phyloP scores from a whole-genome alignment of 805 yeast genomes.

The Candida krabiensis region DNA sequence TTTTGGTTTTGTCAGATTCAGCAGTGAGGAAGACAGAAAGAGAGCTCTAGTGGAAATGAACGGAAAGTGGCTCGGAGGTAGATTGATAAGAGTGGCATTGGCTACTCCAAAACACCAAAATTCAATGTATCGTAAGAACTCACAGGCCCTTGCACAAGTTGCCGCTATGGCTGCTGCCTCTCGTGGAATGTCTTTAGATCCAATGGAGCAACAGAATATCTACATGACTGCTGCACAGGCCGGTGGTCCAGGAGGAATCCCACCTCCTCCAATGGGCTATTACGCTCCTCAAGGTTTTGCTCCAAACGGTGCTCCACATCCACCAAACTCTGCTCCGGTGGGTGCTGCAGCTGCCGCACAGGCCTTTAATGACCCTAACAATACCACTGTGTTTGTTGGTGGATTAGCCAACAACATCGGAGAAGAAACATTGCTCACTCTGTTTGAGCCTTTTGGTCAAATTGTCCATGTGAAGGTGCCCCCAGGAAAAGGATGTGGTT shows the following conservation, averaged over 20 bases:
- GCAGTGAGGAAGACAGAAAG: slow-evolving; percentile 66
- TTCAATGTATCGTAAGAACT: slow-evolving; percentile 17
- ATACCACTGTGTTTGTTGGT: slow-evolving; percentile 72
- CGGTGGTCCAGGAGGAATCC: slow-evolving; percentile 17
- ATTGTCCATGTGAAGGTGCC: slow-evolving; percentile 73
- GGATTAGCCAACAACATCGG: slow-evolving; percentile 65
- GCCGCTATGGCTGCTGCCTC: slow-evolving; percentile 11
- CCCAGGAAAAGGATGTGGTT: slow-evolving; percentile 78
- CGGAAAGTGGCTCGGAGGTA: slow-evolving; percentile 77
- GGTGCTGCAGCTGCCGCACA: slow-evolving; percentile 21
- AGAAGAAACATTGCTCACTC: slow-evolving; percentile 57
- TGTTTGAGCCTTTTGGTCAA: slow-evolving; percentile 74
- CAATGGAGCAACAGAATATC: slow-evolving; percentile 24
- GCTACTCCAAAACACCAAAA: slow-evolving; percentile 68
- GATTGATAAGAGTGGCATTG: slow-evolving; percentile 72
- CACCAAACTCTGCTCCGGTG: slow-evolving; percentile 5
- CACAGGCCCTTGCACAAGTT: slow-evolving; percentile 10
- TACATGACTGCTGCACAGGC: slow-evolving; percentile 21
- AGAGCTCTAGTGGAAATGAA: slow-evolving; percentile 73
- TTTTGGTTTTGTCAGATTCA: slow-evolving; percentile 78
- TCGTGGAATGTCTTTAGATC: slow-evolving; percentile 20
- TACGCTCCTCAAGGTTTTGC: slow-evolving; percentile 22
- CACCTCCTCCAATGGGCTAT: slow-evolving; percentile 27
- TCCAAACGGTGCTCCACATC: slow-evolving; percentile 12
- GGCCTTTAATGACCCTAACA: slow-evolving; percentile 55